phyloP scores from a whole-genome alignment of 805 yeast species.

The Kodamaea kakaduensis region DNA sequence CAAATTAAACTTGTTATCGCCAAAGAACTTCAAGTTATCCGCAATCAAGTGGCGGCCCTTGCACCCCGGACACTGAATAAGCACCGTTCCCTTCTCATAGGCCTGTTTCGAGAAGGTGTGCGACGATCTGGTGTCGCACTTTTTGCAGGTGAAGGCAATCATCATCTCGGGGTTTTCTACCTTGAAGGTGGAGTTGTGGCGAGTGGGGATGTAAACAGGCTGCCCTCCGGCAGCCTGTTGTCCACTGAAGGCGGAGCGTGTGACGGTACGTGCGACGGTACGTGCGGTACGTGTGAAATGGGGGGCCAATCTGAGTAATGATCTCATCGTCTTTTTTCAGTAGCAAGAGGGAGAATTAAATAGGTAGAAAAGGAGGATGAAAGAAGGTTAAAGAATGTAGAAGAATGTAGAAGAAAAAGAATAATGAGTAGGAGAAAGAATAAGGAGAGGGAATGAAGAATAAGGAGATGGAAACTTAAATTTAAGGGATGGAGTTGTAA shows the following conservation, averaged over 20 bases:
- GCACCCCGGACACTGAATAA: slow-evolving; percentile 91
- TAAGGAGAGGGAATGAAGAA: not conserved
- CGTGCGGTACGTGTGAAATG: too few relatives aligned
- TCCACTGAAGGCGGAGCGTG: too few relatives aligned
- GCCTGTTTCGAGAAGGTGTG: slow-evolving; percentile 94
- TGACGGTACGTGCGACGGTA: too few relatives aligned
- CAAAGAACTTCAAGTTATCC: slow-evolving; percentile 65
- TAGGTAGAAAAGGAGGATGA: too few relatives aligned
- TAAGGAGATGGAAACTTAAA: not conserved
- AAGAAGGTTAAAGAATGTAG: too few relatives aligned
- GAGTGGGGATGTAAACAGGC: too few relatives aligned
- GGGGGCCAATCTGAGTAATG: too few relatives aligned
- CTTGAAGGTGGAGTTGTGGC: slow-evolving; percentile 29
- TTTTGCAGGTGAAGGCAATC: slow-evolving; percentile 90
- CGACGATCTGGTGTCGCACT: slow-evolving; percentile 76
- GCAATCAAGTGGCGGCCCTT: slow-evolving; percentile 85
- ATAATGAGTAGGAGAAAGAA: not conserved
- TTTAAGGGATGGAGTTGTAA: too few relatives aligned
- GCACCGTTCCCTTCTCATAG: slow-evolving; percentile 78
- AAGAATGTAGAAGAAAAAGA: not conserved
- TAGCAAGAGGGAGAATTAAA: too few relatives aligned
- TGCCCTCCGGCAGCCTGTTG: too few relatives aligned
- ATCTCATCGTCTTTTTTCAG: too few relatives aligned
- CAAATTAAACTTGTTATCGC: slow-evolving; percentile 71
- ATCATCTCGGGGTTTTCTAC: slow-evolving; percentile 75